phyloP scores from a whole-genome alignment of 352 stramenopile genomes.

The Pythium coloratum region DNA sequence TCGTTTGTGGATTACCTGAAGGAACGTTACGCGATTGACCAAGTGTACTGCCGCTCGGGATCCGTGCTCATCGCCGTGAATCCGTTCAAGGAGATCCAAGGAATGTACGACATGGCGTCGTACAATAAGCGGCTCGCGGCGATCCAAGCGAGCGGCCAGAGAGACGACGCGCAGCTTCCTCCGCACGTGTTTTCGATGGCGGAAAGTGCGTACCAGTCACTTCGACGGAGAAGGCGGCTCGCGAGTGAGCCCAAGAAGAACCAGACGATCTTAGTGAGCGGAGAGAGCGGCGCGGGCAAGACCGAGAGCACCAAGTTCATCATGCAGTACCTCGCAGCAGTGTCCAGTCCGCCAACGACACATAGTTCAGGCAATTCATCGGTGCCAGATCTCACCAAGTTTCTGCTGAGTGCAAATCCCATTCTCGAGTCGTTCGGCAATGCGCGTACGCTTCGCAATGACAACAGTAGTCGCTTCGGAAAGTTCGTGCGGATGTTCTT shows the following conservation, averaged over 20 bases:
- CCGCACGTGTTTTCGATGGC: conserved; percentile 86
- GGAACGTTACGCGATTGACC: conserved; percentile 65
- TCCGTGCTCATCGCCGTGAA: conserved; percentile 80
- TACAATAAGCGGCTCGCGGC: conserved; percentile 32
- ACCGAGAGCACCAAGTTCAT: conserved; percentile 91
- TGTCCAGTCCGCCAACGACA: conserved; percentile 17
- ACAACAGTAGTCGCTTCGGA: conserved; percentile 89
- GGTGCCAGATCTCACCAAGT: conserved; percentile 23
- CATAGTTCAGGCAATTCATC: background rate
- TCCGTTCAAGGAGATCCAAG: conserved; percentile 70
- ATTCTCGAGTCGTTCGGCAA: conserved; percentile 92
- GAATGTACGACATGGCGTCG: conserved; percentile 58
- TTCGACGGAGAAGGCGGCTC: conserved; percentile 36
- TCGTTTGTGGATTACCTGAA: conserved; percentile 80
- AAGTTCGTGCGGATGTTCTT: conserved; percentile 92
- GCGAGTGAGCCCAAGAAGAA: conserved; percentile 47
- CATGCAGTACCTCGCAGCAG: conserved; percentile 85
- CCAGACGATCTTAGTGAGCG: conserved; percentile 87
- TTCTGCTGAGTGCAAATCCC: conserved; percentile 83
- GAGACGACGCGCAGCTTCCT: conserved; percentile 37
- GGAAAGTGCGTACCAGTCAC: conserved; percentile 64
- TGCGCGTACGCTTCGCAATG: conserved; percentile 82
- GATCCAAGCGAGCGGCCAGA: conserved; percentile 24
- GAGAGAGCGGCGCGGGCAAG: conserved; percentile 85
- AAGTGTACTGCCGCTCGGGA: conserved; percentile 78